Base-by-base conservation (phyloP, 345 rosid genomes). In the Eucalyptus cloeziana region DNA sequence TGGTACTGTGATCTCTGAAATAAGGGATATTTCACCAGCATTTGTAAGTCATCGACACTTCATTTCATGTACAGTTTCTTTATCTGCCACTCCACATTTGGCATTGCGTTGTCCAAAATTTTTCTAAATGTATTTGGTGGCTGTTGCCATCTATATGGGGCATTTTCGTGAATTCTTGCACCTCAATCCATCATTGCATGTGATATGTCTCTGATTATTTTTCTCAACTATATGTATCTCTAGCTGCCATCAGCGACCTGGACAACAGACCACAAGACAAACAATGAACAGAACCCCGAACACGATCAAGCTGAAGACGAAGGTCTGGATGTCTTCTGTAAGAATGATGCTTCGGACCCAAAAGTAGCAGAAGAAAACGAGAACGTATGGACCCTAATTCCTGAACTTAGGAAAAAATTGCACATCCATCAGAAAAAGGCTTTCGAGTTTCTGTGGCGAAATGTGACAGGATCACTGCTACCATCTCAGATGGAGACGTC, bases 361-460 rank as follows among this genome's bases (percentile, higher is more conserved):
- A 90, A 90, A 67, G 90, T 86, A 21, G 88, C 92, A 49, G 95
- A 94, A 88, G 95, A 91, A 58, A 93, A 92, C 51, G 95, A 94
- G 52, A 96, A 94, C n/a, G 98, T 96, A 27, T 96, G 99, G 99
- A 94, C 93, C 86, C 91, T 98, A 80, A 94, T 97, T 91, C 98
- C 99, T 24, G 97, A 96, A 51, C 94, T 96, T 17, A 91, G 93
- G 90, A 91, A 69, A 86, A 97, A 96, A 86, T 89, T 97, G 47
- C 99, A 96, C 83, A 33, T 92, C 90, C 99, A 97, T 89, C 99
- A 98, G 93, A 94, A 89, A 85, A 94, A 92, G 90, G 99, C 99
- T 89, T 98, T 94, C n/a, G 98, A 97, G 92, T 98, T 97, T 91
- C 94, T 98, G 45, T 96, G 99, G 99, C 90, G 76, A 90, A 98